These are phyloP conservation scores for Penicillium sumatraense DNA, from an alignment of 2,329 filamentous ascomycete species.

Conservation along the genomic window DNA sequence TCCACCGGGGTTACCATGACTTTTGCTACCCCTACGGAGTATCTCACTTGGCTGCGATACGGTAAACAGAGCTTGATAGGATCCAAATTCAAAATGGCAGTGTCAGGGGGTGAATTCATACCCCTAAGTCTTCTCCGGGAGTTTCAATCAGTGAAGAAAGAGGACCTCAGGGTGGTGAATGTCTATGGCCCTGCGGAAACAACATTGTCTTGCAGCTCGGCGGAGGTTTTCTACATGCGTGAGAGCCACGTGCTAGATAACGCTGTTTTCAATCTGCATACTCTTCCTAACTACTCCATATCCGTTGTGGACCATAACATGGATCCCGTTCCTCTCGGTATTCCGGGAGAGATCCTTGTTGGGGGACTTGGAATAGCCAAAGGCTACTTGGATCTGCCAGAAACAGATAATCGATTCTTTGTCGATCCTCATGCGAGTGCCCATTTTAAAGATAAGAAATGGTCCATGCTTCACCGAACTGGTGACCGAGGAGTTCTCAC, in stretches of 20 bases:
- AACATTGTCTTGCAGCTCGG: constrained; percentile 23
- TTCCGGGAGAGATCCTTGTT: constrained; percentile 51
- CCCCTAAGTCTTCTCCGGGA: constrained; percentile 8
- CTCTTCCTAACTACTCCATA: constrained; percentile 42
- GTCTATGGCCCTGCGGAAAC: constrained; percentile 35
- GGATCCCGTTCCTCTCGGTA: constrained; percentile 45
- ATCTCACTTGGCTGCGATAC: constrained; percentile 6
- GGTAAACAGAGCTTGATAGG: constrained; percentile 10
- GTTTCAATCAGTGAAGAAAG: constrained; percentile 12
- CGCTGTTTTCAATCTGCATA: neutral
- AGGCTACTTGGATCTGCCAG: constrained; percentile 19
- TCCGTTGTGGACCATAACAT: constrained; percentile 49
- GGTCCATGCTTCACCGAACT: neutral
- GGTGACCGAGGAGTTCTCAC: neutral
- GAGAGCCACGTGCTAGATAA: neutral
- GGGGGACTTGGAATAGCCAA: constrained; percentile 30
- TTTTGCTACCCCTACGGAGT: neutral
- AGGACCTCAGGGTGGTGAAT: constrained; percentile 25
- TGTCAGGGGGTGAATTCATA: constrained; percentile 29
- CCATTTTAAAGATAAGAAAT: neutral
- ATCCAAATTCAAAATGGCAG: constrained; percentile 12
- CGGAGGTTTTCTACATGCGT: constrained; percentile 24
- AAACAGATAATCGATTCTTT: constrained; percentile 10
- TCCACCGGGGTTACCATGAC: neutral
- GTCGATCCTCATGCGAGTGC: neutral